A percentile compares a stretch with the other conserved stretches of the same genome.
phyloP scores from a whole-genome alignment of 805 yeast species.

The Ogataea pilisensis region DNA sequence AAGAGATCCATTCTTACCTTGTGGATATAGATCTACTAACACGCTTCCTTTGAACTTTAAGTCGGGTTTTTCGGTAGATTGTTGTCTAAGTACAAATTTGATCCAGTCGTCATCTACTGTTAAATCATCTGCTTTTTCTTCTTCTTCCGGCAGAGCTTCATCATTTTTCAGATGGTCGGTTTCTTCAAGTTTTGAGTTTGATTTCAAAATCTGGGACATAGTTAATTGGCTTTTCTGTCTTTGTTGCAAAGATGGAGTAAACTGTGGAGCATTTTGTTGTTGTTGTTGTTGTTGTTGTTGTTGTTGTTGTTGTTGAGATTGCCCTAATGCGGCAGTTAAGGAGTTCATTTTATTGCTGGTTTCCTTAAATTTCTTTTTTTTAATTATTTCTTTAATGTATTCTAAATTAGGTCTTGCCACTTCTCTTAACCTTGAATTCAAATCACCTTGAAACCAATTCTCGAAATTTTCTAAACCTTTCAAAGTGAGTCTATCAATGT shows the following conservation, averaged over 20 bases:
- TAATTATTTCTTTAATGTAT: slow-evolving; percentile 22
- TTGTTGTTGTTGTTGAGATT: slow-evolving; percentile 22
- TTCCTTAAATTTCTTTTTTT: slow-evolving; percentile 18
- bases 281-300: slow-evolving; percentile 13
- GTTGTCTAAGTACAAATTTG: slow-evolving; percentile 27
- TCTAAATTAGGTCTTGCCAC: slow-evolving; percentile 30
- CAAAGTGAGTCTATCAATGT: slow-evolving; percentile 40
- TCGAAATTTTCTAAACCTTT: slow-evolving; percentile 48
- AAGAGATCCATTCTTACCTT: slow-evolving; percentile 22
- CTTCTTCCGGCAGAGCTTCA: slow-evolving; percentile 1
- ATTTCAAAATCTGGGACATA: slow-evolving; percentile 2
- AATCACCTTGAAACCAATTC: slow-evolving; percentile 51
- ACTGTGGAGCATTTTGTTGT: too few species aligned
- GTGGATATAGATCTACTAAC: slow-evolving; percentile 23
- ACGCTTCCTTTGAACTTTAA: slow-evolving; percentile 27
- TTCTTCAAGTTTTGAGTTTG: background rate
- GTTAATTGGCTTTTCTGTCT: slow-evolving; percentile 12
- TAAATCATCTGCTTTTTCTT: slow-evolving; percentile 8
- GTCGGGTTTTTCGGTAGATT: slow-evolving; percentile 22
- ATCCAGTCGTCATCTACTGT: slow-evolving; percentile 33
- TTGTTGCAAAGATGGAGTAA: too few species aligned
- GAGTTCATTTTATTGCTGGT: slow-evolving; percentile 31
- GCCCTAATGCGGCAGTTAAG: slow-evolving; percentile 31
- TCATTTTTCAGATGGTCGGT: background rate
- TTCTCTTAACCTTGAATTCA: slow-evolving; percentile 40